Conservation (phyloP, 345 rosid genomes). For the Physaria fendleri region DNA sequence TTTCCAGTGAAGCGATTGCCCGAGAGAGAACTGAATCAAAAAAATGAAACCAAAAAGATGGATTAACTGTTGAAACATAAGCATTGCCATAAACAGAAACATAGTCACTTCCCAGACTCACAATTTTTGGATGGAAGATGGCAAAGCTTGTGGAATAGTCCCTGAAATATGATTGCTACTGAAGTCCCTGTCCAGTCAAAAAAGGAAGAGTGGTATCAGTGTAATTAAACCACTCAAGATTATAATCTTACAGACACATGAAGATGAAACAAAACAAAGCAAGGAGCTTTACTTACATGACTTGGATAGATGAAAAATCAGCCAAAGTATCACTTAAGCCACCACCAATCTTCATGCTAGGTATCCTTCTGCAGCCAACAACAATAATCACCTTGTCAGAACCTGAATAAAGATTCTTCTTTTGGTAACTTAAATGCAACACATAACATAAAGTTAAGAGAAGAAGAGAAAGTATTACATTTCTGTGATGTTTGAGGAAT, state of each 20-base stretch:
- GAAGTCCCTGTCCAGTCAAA: constrained; percentile 59
- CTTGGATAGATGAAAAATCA: constrained; percentile 53
- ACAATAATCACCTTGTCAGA: constrained; percentile 20
- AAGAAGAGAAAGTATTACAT: constrained; percentile 35
- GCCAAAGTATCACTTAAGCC: constrained; percentile 42
- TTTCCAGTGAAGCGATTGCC: constrained; percentile 54
- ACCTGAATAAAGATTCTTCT: not conserved
- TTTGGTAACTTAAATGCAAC: constrained; percentile 13
- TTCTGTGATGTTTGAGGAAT: constrained; percentile 65
- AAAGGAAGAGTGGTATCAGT: not conserved
- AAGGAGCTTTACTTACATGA: constrained; percentile 48
- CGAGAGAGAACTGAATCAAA: constrained; percentile 48
- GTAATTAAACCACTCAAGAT: not conserved
- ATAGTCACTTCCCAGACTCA: constrained; percentile 30
- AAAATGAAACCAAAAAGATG: too few relatives aligned
- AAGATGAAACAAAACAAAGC: not conserved
- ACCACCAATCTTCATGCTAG: constrained; percentile 60
- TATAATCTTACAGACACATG: not conserved
- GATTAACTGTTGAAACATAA: constrained; percentile 7
- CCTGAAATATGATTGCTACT: constrained; percentile 84
- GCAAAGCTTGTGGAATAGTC: constrained; percentile 62
- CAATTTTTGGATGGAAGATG: constrained; percentile 60
- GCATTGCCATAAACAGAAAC: not conserved
- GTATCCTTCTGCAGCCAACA: constrained; percentile 53
- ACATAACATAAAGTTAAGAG: constrained; percentile 16